Evolutionary conservation across 805 yeast species (phyloP), one percentile per base, ranked within the genome.

Genomic region (Hanseniaspora pseudoguilliermondii): DNA sequence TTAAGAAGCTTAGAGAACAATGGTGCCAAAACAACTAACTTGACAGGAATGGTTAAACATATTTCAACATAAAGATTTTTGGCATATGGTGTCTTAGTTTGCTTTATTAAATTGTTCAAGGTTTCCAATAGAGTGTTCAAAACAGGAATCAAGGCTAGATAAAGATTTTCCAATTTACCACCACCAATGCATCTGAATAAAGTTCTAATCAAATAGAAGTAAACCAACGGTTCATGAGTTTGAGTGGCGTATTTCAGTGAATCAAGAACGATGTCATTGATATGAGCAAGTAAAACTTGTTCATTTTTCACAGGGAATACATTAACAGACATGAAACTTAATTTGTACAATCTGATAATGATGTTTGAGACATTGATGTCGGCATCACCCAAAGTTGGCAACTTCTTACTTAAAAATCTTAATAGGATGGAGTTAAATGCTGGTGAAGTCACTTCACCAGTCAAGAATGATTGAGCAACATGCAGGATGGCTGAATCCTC

Each of bases 321-420:
- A 62, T 88, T 91, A 3, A 93, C 97, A 2, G 96, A 89, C 95
- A 91, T 88, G 69, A 93, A 91, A 62, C 96, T 88, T 41, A 93
- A 73, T 68, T 90, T 91, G 79, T 89, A 93, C 43, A 95, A 72
- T 57, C 97, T 74, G 23, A 89, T 85, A 60, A 93, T 70, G 55
- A 93, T 83, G 63, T 86, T 86, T 0, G 95, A 81, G 61, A 82
- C 83, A 35, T 84, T 77, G 38, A 83, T 75, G 64, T 88, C 90
- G 41, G 84, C 81, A 57, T 85, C 82, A 2, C 97, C 98, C 21
- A 95, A 72, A 54, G 83, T 86, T 23, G 79, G 81, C 52, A 95
- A 71, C 60, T 86, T 84, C 0, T 82, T 74, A 62, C 82, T 82
- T 60, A 91, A 73, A 66, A 88, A 90, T 5, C 84, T 76, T 29